These are phyloP conservation scores for Sanghuangporus sanghuang DNA, from an alignment of 1,284 basidiomycete genomes.

Conservation along the genomic window DNA sequence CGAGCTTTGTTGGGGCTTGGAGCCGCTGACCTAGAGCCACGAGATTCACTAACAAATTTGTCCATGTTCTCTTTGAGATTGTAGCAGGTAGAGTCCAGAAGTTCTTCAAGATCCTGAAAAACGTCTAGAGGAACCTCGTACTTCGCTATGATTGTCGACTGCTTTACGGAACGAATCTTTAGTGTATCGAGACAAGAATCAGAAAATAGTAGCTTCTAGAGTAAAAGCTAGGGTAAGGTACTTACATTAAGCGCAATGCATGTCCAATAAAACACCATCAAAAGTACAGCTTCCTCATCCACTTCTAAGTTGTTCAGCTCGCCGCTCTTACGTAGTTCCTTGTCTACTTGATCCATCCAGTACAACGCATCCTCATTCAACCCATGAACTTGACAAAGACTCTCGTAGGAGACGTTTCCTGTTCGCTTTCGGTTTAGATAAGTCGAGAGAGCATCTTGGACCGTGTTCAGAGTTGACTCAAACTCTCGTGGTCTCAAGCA, in stretches of 20 bases:
- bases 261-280: slow-evolving; percentile 19
- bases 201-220: neutral
- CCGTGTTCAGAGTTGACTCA: slow-evolving; percentile 24
- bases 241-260: slow-evolving; percentile 17
- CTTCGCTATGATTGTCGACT: slow-evolving; percentile 5
- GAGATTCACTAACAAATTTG: slow-evolving; percentile 5
- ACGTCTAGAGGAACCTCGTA: slow-evolving; percentile 3
- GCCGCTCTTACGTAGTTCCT: slow-evolving; percentile 14
- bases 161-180: slow-evolving; percentile 13
- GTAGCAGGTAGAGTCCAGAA: slow-evolving; percentile 6
- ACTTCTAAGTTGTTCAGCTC: slow-evolving; percentile 7
- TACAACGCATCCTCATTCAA: slow-evolving; percentile 17
- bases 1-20: neutral
- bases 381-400: slow-evolving; percentile 17
- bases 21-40: neutral
- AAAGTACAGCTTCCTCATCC: slow-evolving; percentile 6
- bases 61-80: slow-evolving; percentile 12
- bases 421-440: neutral
- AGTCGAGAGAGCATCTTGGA: slow-evolving; percentile 23
- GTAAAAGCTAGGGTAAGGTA: neutral
- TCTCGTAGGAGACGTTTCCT: slow-evolving; percentile 14
- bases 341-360: slow-evolving; percentile 24
- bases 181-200: neutral
- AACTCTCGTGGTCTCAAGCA: slow-evolving; percentile 31
- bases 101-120: slow-evolving; percentile 7